These are phyloP conservation scores for Pleurostoma richardsiae DNA, from an alignment of 2,329 filamentous ascomycete species.

Conservation along the genomic window DNA sequence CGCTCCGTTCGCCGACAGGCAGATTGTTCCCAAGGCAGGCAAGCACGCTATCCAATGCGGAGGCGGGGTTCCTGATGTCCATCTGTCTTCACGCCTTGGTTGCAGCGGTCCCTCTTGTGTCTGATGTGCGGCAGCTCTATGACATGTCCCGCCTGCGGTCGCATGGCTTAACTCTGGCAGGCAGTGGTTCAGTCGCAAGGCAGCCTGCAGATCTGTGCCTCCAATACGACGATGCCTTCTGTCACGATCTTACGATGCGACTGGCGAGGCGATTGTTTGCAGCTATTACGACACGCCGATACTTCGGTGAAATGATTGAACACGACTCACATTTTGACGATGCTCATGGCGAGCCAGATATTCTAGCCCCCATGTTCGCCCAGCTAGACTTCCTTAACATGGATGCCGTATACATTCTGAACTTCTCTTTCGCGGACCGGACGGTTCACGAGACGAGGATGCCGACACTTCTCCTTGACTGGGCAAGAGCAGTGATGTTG, in stretches of 20 bases:
- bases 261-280: slow-evolving; percentile 54
- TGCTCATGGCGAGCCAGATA: slow-evolving; percentile 26
- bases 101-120: slow-evolving; percentile 48
- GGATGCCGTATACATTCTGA: slow-evolving; percentile 36
- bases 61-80: slow-evolving; percentile 49
- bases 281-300: slow-evolving; percentile 48
- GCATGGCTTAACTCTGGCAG: slow-evolving; percentile 43
- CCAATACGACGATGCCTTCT: slow-evolving; percentile 59
- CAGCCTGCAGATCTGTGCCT: slow-evolving; percentile 48
- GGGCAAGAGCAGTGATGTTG: slow-evolving; percentile 69
- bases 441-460: slow-evolving; percentile 51
- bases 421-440: slow-evolving; percentile 46
- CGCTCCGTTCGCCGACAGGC: slow-evolving; percentile 29
- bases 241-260: slow-evolving; percentile 53
- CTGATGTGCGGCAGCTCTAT: slow-evolving; percentile 41
- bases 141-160: slow-evolving; percentile 58
- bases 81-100: slow-evolving; percentile 60
- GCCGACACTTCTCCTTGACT: slow-evolving; percentile 59
- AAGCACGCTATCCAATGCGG: slow-evolving; percentile 35
- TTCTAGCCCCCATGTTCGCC: slow-evolving; percentile 42
- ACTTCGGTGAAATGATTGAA: slow-evolving; percentile 39
- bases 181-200: slow-evolving; percentile 36
- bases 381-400: slow-evolving; percentile 48
- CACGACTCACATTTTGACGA: slow-evolving; percentile 26
- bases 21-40: slow-evolving; percentile 28